A percentile compares a stretch with the other conserved stretches of the same genome.
These are phyloP conservation scores for Eudorina sp. DNA, from an alignment of 139 green algal genomes.

Conservation along the genomic window DNA sequence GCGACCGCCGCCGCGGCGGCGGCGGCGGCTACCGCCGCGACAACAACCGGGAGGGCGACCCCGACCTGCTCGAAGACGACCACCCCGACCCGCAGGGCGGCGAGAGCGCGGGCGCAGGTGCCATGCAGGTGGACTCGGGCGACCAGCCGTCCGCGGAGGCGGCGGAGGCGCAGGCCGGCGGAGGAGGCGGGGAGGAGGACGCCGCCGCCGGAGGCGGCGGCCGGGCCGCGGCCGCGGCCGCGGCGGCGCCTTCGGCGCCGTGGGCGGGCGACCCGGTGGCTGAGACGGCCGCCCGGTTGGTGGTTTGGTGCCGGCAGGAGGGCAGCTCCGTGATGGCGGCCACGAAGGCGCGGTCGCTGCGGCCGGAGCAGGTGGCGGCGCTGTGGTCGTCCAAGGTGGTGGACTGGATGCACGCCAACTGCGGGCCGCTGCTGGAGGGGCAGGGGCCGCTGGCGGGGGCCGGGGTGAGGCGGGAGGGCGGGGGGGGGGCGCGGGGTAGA, in stretches of 20 bases:
- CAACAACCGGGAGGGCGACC: not conserved
- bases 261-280: constrained; percentile 38
- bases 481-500: not conserved
- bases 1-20: not conserved
- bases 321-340: not conserved
- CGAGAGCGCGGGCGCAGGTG: not conserved
- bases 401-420: constrained; percentile 46
- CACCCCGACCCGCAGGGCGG: not conserved
- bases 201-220: not conserved
- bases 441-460: constrained; percentile 4
- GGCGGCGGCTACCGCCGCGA: not conserved
- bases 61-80: constrained; percentile 32
- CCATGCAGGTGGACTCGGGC: not conserved
- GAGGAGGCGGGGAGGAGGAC: not conserved
- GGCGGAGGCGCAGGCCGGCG: not conserved
- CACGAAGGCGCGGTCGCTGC: not conserved
- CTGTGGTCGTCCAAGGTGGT: constrained; percentile 51
- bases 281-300: not conserved
- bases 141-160: not conserved
- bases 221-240: not conserved
- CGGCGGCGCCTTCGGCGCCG: not conserved
- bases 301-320: constrained; percentile 25
- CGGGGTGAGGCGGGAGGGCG: not conserved
- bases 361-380: constrained; percentile 31
- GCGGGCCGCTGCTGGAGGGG: not conserved